These are phyloP conservation scores for Lentinula raphanica DNA, from an alignment of 768 basidiomycete species.

Conservation along the genomic window DNA sequence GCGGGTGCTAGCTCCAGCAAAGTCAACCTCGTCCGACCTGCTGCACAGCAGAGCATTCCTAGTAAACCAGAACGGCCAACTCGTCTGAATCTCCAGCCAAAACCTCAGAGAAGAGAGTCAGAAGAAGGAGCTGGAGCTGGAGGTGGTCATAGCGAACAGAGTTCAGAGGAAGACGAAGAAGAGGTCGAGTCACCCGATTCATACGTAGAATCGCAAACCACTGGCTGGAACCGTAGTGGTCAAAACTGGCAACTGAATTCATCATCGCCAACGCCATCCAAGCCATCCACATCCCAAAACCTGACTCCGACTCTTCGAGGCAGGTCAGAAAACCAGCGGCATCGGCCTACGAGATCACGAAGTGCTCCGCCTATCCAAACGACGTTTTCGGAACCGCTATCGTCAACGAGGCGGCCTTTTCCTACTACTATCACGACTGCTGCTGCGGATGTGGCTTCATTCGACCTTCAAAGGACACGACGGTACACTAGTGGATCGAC, in stretches of 20 bases:
- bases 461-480: neutral
- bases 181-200: neutral
- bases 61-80: neutral
- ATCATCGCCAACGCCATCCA: no score
- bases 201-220: neutral
- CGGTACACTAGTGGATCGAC: slow-evolving; percentile 1
- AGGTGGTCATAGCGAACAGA: slow-evolving; percentile 2
- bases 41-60: neutral
- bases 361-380: slow-evolving; percentile 33
- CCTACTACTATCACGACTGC: neutral
- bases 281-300: slow-evolving; percentile 11
- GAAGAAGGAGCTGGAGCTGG: slow-evolving; percentile 15
- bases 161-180: neutral
- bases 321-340: slow-evolving; percentile 14
- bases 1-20: slow-evolving; percentile 11
- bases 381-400: slow-evolving; percentile 7
- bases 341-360: slow-evolving; percentile 42
- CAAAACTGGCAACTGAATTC: slow-evolving; percentile 17
- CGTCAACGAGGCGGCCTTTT: slow-evolving; percentile 4
- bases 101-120: slow-evolving; percentile 4
- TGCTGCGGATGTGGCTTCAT: neutral
- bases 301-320: slow-evolving; percentile 14
- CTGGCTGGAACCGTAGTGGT: neutral
- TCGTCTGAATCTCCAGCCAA: neutral
- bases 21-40: neutral